These are phyloP conservation scores for Rhinocladiella similis DNA, from an alignment of 2,329 filamentous ascomycete genomes.

Conservation along the genomic window DNA sequence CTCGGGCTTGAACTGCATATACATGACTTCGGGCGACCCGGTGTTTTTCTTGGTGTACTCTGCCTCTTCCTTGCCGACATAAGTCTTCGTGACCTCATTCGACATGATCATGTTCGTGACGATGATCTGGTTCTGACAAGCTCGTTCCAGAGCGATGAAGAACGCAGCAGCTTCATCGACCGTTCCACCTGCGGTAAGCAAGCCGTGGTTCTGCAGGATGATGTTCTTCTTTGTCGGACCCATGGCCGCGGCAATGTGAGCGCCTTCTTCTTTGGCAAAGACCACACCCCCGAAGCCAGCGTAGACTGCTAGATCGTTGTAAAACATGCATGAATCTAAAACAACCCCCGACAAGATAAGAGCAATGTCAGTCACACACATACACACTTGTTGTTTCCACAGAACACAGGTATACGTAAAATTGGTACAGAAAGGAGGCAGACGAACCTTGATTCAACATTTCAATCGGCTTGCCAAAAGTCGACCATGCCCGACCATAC, in stretches of 20 bases:
- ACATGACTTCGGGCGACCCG: slow-evolving; percentile 61
- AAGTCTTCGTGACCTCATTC: slow-evolving; percentile 60
- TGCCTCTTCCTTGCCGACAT: slow-evolving; percentile 68
- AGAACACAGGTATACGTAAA: no score
- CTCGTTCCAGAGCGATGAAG: not conserved
- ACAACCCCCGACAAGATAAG: no score
- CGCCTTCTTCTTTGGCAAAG: slow-evolving; percentile 39
- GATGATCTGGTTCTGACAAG: slow-evolving; percentile 45
- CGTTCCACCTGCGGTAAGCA: slow-evolving; percentile 40
- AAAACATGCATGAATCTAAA: slow-evolving; percentile 46
- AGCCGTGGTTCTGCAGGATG: slow-evolving; percentile 42
- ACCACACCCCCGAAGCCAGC: slow-evolving; percentile 38
- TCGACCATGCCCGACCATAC: slow-evolving; percentile 48
- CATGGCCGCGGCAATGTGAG: slow-evolving; percentile 37
- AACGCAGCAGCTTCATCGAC: slow-evolving; percentile 37
- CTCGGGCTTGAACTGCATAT: slow-evolving; percentile 69
- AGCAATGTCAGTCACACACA: no score
- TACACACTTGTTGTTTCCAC: no score
- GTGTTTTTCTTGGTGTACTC: slow-evolving; percentile 63
- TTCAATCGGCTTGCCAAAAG: slow-evolving; percentile 43
- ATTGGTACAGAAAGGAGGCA: slow-evolving; percentile 62
- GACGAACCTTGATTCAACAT: slow-evolving; percentile 40
- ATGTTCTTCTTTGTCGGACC: slow-evolving; percentile 44
- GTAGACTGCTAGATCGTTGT: slow-evolving; percentile 32
- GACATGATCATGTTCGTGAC: slow-evolving; percentile 68